Percentiles rank a stretch among this genome's conserved stretches.
phyloP scores from a whole-genome alignment of 192 early-diverging fungal genomes.

The Coemansia sp. region DNA sequence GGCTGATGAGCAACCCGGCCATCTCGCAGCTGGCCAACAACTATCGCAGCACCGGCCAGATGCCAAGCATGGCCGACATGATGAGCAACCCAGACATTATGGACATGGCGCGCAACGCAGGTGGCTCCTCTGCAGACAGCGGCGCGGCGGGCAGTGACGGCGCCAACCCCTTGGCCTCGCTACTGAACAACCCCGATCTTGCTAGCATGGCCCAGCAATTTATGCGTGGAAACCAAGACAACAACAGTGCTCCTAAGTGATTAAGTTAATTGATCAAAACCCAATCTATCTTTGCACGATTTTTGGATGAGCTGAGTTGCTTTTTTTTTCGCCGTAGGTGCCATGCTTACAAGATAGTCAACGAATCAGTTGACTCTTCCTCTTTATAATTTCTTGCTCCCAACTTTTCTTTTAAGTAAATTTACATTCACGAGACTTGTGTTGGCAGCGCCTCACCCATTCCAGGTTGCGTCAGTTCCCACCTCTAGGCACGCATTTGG shows the following conservation, averaged over 20 bases:
- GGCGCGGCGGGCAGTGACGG: not conserved
- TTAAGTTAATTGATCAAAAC: not conserved
- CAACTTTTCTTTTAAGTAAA: not conserved
- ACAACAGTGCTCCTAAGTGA: not conserved
- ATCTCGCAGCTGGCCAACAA: slow-evolving; percentile 75
- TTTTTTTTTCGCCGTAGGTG: not conserved
- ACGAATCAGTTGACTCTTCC: too few relatives aligned
- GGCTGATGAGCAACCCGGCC: slow-evolving; percentile 91
- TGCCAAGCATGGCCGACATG: slow-evolving; percentile 51
- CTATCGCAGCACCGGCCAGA: slow-evolving; percentile 52
- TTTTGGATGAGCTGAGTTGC: not conserved
- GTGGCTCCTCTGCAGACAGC: slow-evolving; percentile 14
- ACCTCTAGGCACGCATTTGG: slow-evolving; percentile 1
- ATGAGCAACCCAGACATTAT: slow-evolving; percentile 55
- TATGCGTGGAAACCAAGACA: slow-evolving; percentile 18
- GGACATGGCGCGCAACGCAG: slow-evolving; percentile 44
- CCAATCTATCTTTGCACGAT: not conserved
- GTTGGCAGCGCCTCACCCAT: slow-evolving; percentile 1
- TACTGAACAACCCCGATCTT: slow-evolving; percentile 48
- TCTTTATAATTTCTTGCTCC: not conserved
- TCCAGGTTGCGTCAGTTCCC: not conserved
- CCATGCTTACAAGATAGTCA: not conserved
- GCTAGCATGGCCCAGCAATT: slow-evolving; percentile 42
- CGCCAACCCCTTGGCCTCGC: slow-evolving; percentile 33
- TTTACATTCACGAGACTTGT: not conserved